phyloP scores from a whole-genome alignment of 805 yeast genomes.

The Crinitomyces ghanaensis region DNA sequence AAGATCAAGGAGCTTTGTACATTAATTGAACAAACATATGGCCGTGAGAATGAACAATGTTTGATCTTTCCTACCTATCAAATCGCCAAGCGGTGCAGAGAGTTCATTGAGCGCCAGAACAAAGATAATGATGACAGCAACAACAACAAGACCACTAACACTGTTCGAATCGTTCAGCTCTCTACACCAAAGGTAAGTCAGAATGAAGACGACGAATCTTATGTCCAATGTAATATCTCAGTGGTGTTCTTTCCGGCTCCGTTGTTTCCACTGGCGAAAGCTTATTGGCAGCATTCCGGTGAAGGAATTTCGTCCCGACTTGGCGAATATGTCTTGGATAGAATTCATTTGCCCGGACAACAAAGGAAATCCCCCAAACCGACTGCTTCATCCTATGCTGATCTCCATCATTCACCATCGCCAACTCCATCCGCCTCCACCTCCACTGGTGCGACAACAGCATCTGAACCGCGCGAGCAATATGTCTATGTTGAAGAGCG shows the following conservation, averaged over 20 bases:
- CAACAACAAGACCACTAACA: conserved; percentile 16
- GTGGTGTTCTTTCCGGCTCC: conserved; percentile 64
- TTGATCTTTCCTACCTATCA: conserved; percentile 68
- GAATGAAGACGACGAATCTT: conserved; percentile 22
- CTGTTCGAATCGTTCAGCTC: conserved; percentile 58
- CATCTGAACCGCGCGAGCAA: conserved; percentile 35
- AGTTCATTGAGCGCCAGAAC: conserved; percentile 44
- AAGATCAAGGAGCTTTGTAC: conserved; percentile 22
- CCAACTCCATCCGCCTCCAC: conserved; percentile 3
- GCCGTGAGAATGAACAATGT: conserved; percentile 64
- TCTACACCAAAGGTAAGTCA: conserved; percentile 37
- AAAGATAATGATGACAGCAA: no score
- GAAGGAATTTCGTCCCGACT: conserved; percentile 89
- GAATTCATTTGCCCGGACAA: no score
- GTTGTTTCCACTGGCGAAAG: conserved; percentile 55
- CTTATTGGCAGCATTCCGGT: conserved; percentile 96
- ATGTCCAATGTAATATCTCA: conserved; percentile 55
- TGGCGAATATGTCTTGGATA: conserved; percentile 68
- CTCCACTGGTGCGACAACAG: no score
- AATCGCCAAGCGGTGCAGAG: conserved; percentile 78
- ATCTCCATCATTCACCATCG: conserved; percentile 1
- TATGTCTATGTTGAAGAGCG: conserved; percentile 72
- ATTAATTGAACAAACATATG: conserved; percentile 48
- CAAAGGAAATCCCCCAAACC: no score
- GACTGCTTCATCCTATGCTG: no score